Percentiles rank a stretch among this genome's conserved stretches.
phyloP scores from a whole-genome alignment of 2,329 filamentous ascomycete species.

The Hypoxylon sp. region DNA sequence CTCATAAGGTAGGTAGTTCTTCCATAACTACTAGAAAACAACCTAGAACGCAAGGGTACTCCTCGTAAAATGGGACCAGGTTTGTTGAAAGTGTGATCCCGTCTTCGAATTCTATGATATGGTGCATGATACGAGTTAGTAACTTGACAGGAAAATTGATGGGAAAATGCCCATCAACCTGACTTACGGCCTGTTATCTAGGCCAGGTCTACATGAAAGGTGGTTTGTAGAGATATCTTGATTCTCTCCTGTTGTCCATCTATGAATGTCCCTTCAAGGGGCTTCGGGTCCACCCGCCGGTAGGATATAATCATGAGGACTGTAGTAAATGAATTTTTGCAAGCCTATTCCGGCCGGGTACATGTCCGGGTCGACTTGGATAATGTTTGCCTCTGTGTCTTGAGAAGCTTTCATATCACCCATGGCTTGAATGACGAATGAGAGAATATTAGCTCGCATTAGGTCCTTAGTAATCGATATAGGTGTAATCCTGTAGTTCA shows the following conservation, averaged over 20 bases:
- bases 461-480: constrained; percentile 61
- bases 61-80: constrained; percentile 64
- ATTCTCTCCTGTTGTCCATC: constrained; percentile 42
- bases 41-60: constrained; percentile 67
- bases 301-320: constrained; percentile 57
- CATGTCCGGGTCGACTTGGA: constrained; percentile 57
- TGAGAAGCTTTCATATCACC: constrained; percentile 58
- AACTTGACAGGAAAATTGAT: constrained; percentile 24
- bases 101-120: constrained; percentile 68
- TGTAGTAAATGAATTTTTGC: constrained; percentile 58
- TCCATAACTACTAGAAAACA: constrained; percentile 67
- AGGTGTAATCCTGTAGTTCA: constrained; percentile 56
- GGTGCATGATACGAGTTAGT: constrained; percentile 71
- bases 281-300: constrained; percentile 15
- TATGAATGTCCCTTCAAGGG: neutral
- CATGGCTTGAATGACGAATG: constrained; percentile 62
- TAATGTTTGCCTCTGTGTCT: constrained; percentile 41
- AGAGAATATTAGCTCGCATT: constrained; percentile 63
- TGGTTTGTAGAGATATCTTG: constrained; percentile 56
- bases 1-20: neutral
- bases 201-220: constrained; percentile 54
- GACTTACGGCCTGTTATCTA: constrained; percentile 54
- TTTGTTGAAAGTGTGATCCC: constrained; percentile 60
- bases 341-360: constrained; percentile 59
- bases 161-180: neutral